A percentile compares a stretch with the other conserved stretches of the same genome.
phyloP scores from a whole-genome alignment of 2,329 filamentous ascomycete species.

The Trichoderma semiorbis region DNA sequence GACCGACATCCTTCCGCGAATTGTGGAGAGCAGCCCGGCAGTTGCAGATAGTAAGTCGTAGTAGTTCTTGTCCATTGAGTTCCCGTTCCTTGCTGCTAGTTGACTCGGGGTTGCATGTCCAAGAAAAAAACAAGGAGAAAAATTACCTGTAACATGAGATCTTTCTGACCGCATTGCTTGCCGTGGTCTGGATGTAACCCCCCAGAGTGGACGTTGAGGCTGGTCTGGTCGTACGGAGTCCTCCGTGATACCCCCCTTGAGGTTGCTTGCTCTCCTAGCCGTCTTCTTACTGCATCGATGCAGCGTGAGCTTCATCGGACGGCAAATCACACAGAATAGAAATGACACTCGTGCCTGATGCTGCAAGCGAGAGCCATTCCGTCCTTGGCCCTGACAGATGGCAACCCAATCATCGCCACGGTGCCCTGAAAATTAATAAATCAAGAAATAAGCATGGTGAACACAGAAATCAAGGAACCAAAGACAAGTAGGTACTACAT shows the following conservation, averaged over 20 bases:
- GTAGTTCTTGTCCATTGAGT: not conserved
- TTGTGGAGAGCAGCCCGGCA: slow-evolving; percentile 9
- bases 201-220: not conserved
- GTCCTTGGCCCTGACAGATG: not conserved
- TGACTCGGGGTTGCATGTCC: not conserved
- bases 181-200: not conserved
- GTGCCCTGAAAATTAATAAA: not conserved
- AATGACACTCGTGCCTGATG: not conserved
- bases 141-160: not conserved
- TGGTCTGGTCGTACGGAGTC: not conserved
- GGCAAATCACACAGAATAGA: not conserved
- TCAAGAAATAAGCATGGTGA: not conserved
- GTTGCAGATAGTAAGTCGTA: not conserved
- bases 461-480: not conserved
- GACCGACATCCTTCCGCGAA: not conserved
- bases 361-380: not conserved
- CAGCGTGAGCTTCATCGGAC: not conserved
- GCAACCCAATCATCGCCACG: not conserved
- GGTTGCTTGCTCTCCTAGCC: not conserved
- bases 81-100: not conserved
- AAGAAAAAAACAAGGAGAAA: not conserved
- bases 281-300: not conserved
- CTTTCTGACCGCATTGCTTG: slow-evolving; percentile 5
- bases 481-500: not conserved
- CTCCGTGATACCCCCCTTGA: not conserved